phyloP scores from a whole-genome alignment of 768 basidiomycete genomes.

The Suillus luteus region DNA sequence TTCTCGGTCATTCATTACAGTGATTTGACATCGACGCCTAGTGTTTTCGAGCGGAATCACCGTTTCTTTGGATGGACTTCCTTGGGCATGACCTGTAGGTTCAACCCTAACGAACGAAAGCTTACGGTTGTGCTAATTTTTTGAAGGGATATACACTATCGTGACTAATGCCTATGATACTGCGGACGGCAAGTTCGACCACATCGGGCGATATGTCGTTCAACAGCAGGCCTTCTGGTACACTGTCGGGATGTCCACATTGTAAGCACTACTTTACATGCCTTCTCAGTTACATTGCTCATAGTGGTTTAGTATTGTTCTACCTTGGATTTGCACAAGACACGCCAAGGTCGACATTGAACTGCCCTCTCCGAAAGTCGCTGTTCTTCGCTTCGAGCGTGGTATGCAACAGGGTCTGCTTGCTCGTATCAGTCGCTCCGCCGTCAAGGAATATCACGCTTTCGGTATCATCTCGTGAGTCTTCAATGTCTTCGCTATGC shows the following conservation, averaged over 20 bases:
- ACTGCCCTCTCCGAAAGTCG: conserved; percentile 80
- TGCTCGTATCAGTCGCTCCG: conserved; percentile 69
- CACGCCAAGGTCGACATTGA: conserved; percentile 76
- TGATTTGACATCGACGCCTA: conserved; percentile 27
- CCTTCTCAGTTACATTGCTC: conserved; percentile 11
- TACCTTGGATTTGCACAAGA: conserved; percentile 77
- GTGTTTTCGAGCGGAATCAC: conserved; percentile 80
- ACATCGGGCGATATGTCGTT: conserved; percentile 53
- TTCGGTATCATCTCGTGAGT: conserved; percentile 77
- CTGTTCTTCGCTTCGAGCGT: conserved; percentile 74
- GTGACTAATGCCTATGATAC: conserved; percentile 65
- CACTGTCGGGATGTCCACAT: conserved; percentile 68
- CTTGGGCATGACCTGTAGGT: conserved; percentile 50
- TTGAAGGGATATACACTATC: conserved; percentile 67
- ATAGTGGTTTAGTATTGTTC: conserved; percentile 49
- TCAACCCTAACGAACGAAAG: neutral
- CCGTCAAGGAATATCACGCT: conserved; percentile 81
- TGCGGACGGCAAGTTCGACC: conserved; percentile 56
- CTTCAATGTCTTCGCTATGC: conserved; percentile 2
- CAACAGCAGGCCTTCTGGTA: conserved; percentile 81
- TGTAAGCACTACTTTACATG: conserved; percentile 45
- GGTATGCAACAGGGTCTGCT: conserved; percentile 86
- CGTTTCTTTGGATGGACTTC: conserved; percentile 77
- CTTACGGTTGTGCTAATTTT: conserved; percentile 5
- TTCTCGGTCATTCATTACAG: neutral